These are phyloP conservation scores for Penicillium desertorum DNA, from an alignment of 495 filamentous ascomycete genomes.

Conservation along the genomic window DNA sequence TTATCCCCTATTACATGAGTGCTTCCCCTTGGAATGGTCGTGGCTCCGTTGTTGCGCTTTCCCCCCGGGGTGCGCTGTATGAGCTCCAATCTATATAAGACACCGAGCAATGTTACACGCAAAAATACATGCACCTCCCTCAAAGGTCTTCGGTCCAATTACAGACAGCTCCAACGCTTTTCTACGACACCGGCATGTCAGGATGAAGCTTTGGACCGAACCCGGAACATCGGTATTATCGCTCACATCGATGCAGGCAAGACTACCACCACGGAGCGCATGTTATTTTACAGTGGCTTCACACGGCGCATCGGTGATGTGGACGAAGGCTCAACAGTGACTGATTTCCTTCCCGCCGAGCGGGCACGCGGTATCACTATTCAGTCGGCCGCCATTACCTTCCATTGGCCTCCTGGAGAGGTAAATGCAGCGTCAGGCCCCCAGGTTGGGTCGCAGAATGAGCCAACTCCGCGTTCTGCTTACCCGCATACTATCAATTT, in stretches of 20 bases:
- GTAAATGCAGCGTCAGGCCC: constrained; percentile 16
- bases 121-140: constrained; percentile 9
- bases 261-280: constrained; percentile 98
- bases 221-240: constrained; percentile 97
- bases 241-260: constrained; percentile 99
- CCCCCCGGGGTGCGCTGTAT: constrained; percentile 33
- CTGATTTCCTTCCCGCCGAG: constrained; percentile 96
- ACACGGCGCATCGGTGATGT: constrained; percentile 92
- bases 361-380: constrained; percentile 94
- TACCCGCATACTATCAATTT: constrained; percentile 77
- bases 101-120: constrained; percentile 11
- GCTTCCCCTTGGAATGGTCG: constrained; percentile 32
- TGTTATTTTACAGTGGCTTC: constrained; percentile 96
- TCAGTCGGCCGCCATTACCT: constrained; percentile 94
- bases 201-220: constrained; percentile 49
- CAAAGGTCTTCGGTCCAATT: constrained; percentile 12
- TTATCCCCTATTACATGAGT: constrained; percentile 13
- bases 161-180: constrained; percentile 20
- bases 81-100: constrained; percentile 22
- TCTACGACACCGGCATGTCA: constrained; percentile 30
- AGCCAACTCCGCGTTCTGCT: constrained; percentile 35
- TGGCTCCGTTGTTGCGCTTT: constrained; percentile 39
- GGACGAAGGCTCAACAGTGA: constrained; percentile 95
- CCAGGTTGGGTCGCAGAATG: constrained; percentile 18
- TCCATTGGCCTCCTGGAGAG: constrained; percentile 72